Evolutionary conservation across 169 alveolate genomes (phyloP), one percentile per base, ranked within the genome.

Genomic region (Plasmodium gonderi): DNA sequence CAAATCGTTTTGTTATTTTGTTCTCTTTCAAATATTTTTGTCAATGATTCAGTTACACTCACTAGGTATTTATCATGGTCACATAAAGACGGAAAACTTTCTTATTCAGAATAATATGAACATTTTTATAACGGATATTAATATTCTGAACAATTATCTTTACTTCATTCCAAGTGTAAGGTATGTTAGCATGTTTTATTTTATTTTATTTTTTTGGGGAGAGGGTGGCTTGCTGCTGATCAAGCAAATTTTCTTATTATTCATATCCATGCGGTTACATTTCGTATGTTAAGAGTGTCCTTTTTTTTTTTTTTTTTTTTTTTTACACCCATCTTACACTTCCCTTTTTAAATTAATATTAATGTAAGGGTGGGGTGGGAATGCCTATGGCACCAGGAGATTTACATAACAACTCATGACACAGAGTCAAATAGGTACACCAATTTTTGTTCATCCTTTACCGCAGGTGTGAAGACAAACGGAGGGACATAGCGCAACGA

Each of bases 31-130:
- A 64, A 78, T 75, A 20, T 60, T 94, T 42, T 54, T 94, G 0
- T 36, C 96, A 4, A 60, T 94, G 11, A 67, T 79, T 17, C 96
- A 94, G 29, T 74, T 94, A 33, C 96, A 94, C 78, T 90, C 93
- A 29, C 47, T 90, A 3, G 93, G 93, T 3, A 38, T 94, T 36
- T 94, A 91, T 45, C 96, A 94, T 80, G 96, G 96, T 3, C 94
- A 94, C 36, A 89, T 94, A 38, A 94, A 94, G 76, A 90, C 82
- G 26, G 96, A 94, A 79, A 94, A 94, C 47, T 78, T 94, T 29
- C 51, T 94, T 3, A 74, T 90, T 26, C 91, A 90, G 64, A 93
- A 94, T 20, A 44, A 79, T 29, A 91, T 82, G 76, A 77, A 81
- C 42, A 47, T 90, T 2, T 82, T 83, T 51, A 26, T 94, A 94